phyloP scores from a whole-genome alignment of 441 rosid genomes.

The Bocquillonia castaneifolia region DNA sequence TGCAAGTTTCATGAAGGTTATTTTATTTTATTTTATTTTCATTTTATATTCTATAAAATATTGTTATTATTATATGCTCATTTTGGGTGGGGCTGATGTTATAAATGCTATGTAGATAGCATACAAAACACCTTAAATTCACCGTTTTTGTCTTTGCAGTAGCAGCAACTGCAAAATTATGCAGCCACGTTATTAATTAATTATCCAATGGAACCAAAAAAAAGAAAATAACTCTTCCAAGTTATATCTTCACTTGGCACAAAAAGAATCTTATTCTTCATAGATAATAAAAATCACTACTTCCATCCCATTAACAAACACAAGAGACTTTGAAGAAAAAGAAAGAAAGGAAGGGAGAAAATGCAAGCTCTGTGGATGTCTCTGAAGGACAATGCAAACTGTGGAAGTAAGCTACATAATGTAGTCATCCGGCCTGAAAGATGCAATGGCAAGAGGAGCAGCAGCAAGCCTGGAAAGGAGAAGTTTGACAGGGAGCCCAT shows the following conservation, averaged over 20 bases:
- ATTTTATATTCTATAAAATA: background rate
- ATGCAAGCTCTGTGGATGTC: slow-evolving; percentile 40
- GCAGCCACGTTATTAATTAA: slow-evolving; percentile 30
- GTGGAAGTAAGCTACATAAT: slow-evolving; percentile 27
- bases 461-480: slow-evolving; percentile 6
- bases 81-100: slow-evolving; percentile 9
- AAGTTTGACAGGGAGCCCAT: slow-evolving; percentile 10
- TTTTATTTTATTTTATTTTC: background rate
- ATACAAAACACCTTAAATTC: slow-evolving; percentile 30
- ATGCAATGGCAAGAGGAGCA: slow-evolving; percentile 4
- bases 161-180: slow-evolving; percentile 7
- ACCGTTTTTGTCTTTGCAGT: slow-evolving; percentile 28
- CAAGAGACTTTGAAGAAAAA: background rate
- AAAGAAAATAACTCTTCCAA: too few relatives aligned
- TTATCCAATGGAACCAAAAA: slow-evolving; percentile 22
- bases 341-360: background rate
- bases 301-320: background rate
- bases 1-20: too few relatives aligned
- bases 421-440: slow-evolving; percentile 23
- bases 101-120: slow-evolving; percentile 26
- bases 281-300: background rate
- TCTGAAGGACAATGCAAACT: slow-evolving; percentile 38
- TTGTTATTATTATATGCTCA: background rate
- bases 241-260: background rate
- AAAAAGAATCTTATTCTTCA: background rate